Evolutionary conservation across 2,329 filamentous ascomycete genomes (phyloP), one percentile per base, ranked within the genome.

Genomic region (Ceratocystis destructans): DNA sequence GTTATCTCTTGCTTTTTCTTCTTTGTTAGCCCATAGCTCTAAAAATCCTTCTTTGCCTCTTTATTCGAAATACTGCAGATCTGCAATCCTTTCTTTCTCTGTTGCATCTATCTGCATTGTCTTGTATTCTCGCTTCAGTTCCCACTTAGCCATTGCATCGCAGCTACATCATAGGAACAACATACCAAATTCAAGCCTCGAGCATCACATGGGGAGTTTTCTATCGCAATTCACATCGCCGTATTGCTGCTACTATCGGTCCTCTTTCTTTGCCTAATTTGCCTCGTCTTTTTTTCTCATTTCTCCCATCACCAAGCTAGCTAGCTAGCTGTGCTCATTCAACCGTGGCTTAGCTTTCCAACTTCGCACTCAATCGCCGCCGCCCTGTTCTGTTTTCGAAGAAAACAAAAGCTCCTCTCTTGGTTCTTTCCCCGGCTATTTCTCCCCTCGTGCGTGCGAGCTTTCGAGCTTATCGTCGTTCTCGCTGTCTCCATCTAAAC

Each of bases 121-220:
- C 46, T 57, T 31, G 37, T 61, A 57, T 53, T 22, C 55, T 66
- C 64, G 59, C 64, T 66, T 66, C 57, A 53, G 64, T 44, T 61
- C 22, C 57, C 20, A 46, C 64, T 55, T 62, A 62, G 64, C 28
- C 59, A 62, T 62, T 66, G 59, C 59, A 66, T 25, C 59, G 25
- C 31, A n/a, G 8, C 22, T 15, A 62, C 48, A 28, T 53, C 28
- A 28, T 28, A 62, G 15, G 28, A 44, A 50, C n/a, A 63, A 20
- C 61, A 50, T 33, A 17, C 22, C 44, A 44, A 31, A 37, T n/a
- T 22, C 61, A 41, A 41, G 10, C 37, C 37, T 10, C 28, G 1
- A 12, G 37, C 12, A 10, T 10, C 15, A 41, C 37, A 15, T 15
- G 37, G 37, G 5, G 12, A 41, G 20, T 15, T 44, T 20, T 41